A percentile compares a stretch with the other conserved stretches of the same genome.
phyloP scores from a whole-genome alignment of 164 flowering plant species.

The Malania oleifera region DNA sequence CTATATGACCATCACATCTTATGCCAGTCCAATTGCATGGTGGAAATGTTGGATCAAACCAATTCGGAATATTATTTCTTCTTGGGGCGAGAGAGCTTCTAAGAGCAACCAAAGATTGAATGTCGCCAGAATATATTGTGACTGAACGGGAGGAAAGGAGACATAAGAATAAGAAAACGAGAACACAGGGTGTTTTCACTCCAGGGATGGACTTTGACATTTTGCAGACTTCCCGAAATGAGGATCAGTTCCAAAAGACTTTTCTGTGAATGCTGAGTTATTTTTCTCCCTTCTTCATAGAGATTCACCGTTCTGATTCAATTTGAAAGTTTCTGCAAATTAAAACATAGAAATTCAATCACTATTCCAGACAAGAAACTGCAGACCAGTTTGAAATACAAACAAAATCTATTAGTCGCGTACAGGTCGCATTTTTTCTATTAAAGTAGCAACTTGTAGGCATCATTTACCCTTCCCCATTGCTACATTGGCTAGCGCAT shows the following conservation, averaged over 20 bases:
- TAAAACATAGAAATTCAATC: too few species aligned
- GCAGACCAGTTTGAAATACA: background rate
- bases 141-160: constrained; percentile 13
- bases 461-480: too few species aligned
- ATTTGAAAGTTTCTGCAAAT: too few species aligned
- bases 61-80: constrained; percentile 28
- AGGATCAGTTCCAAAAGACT: background rate
- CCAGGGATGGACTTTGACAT: constrained; percentile 8
- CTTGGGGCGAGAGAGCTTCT: constrained; percentile 25
- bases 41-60: constrained; percentile 33
- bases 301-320: too few species aligned
- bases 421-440: background rate
- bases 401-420: background rate
- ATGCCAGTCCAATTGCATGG: constrained; percentile 65
- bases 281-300: too few species aligned
- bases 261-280: background rate
- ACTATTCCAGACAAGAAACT: background rate
- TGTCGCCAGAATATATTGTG: constrained; percentile 19
- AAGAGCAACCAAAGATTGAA: constrained; percentile 21
- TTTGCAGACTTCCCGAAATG: background rate
- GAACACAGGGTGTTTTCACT: constrained; percentile 2
- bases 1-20: constrained; percentile 33
- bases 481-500: too few species aligned
- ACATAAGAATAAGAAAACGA: constrained; percentile 8
- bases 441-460: too few species aligned